phyloP scores from a whole-genome alignment of 352 stramenopile genomes.

The Pythium dissimile region DNA sequence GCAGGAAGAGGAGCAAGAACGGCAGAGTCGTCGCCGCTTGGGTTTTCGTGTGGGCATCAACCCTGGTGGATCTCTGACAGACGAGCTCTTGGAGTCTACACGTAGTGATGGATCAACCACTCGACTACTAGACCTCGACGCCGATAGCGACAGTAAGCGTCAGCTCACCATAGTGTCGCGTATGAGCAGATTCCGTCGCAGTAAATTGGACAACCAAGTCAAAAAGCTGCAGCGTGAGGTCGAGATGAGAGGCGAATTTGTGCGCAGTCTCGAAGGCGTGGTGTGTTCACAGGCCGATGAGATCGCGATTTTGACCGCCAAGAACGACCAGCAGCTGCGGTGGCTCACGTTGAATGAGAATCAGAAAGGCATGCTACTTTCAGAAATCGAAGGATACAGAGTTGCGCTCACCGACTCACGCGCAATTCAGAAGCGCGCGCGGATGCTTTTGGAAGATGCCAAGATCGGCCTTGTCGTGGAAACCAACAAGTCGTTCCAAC shows the following conservation, averaged over 20 bases:
- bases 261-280: slow-evolving; percentile 45
- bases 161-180: slow-evolving; percentile 33
- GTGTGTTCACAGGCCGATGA: slow-evolving; percentile 56
- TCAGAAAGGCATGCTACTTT: slow-evolving; percentile 46
- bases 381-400: slow-evolving; percentile 42
- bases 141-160: slow-evolving; percentile 2
- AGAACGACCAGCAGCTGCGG: slow-evolving; percentile 37
- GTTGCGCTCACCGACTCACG: slow-evolving; percentile 24
- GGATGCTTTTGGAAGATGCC: slow-evolving; percentile 29
- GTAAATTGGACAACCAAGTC: slow-evolving; percentile 58
- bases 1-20: slow-evolving; percentile 28
- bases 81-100: not conserved
- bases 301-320: slow-evolving; percentile 35
- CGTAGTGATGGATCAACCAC: not conserved
- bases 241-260: slow-evolving; percentile 37
- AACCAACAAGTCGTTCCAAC: slow-evolving; percentile 40
- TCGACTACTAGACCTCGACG: not conserved
- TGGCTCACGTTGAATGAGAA: slow-evolving; percentile 39
- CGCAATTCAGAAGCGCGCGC: slow-evolving; percentile 13
- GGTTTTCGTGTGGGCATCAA: slow-evolving; percentile 14
- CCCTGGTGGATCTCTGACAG: slow-evolving; percentile 1
- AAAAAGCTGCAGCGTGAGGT: slow-evolving; percentile 56
- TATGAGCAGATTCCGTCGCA: slow-evolving; percentile 68
- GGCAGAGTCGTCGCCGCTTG: slow-evolving; percentile 19
- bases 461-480: slow-evolving; percentile 46